Evolutionary conservation across 495 filamentous ascomycete species (phyloP).

Genomic region (Xanthoparmelia taractica): DNA sequence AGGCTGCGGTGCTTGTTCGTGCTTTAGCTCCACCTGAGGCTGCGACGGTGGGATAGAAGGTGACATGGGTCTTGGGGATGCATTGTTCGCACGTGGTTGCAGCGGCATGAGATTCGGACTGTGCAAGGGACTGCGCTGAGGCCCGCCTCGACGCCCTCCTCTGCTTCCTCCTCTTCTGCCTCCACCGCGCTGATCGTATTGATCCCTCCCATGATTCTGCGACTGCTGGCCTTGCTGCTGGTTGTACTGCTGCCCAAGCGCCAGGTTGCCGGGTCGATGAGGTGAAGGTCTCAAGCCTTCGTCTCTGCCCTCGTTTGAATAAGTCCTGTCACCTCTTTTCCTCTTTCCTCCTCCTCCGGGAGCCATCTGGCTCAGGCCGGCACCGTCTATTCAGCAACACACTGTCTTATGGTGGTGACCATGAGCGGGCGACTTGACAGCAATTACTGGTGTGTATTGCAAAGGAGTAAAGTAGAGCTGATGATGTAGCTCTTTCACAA

Average conservation of each 20-base stretch:
- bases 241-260: constrained; percentile 47
- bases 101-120: constrained; percentile 22
- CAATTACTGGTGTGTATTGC: background rate
- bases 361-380: constrained; percentile 34
- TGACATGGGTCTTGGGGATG: constrained; percentile 34
- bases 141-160: constrained; percentile 35
- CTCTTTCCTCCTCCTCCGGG: constrained; percentile 49
- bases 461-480: background rate
- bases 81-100: constrained; percentile 12
- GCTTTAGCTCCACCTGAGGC: constrained; percentile 25
- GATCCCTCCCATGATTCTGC: constrained; percentile 34
- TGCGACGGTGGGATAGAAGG: constrained; percentile 31
- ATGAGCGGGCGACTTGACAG: constrained; percentile 5
- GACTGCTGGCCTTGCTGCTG: constrained; percentile 31
- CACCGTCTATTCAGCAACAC: background rate
- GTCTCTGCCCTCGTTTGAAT: constrained; percentile 44
- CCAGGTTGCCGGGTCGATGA: constrained; percentile 53
- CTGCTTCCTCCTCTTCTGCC: constrained; percentile 40
- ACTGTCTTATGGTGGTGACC: constrained; percentile 3
- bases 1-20: constrained; percentile 30
- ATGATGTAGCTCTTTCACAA: background rate
- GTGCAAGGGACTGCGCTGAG: constrained; percentile 31
- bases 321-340: constrained; percentile 49
- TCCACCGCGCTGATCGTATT: constrained; percentile 40
- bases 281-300: constrained; percentile 53